phyloP scores from a whole-genome alignment of 148 eudicot species.

The Camellia sinensis region DNA sequence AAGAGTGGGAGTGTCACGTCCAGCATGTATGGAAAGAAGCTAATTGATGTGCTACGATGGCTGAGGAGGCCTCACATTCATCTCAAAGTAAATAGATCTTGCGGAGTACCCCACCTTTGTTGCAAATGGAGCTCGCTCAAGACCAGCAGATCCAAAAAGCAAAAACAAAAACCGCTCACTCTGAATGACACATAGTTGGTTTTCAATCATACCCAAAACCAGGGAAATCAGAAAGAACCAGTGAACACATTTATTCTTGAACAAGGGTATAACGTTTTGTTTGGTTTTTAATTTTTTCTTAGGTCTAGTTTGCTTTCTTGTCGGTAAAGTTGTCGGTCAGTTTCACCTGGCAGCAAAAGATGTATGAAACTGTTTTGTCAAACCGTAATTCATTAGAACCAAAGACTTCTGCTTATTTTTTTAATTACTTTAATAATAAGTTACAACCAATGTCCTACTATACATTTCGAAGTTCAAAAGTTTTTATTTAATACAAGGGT shows the following conservation, averaged over 20 bases:
- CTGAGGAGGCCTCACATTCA: too few species aligned
- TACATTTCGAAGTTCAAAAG: not conserved
- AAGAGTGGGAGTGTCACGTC: too few species aligned
- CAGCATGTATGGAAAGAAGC: too few species aligned
- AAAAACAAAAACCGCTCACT: not conserved
- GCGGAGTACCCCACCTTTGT: too few species aligned
- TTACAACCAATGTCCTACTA: not conserved
- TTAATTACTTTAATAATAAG: too few species aligned
- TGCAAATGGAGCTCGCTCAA: too few species aligned
- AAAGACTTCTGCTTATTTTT: not conserved
- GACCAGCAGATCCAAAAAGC: not conserved
- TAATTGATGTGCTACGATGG: too few species aligned
- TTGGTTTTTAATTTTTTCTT: not conserved
- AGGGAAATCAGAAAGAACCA: not conserved
- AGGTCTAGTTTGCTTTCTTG: slow-evolving; percentile 35
- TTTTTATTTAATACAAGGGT: not conserved
- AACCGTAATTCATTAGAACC: too few species aligned
- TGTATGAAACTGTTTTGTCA: not conserved
- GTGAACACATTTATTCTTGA: not conserved
- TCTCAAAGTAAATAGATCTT: too few species aligned
- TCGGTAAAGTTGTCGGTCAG: slow-evolving; percentile 83
- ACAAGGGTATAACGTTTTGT: not conserved
- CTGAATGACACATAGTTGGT: not conserved
- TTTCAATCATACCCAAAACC: not conserved
- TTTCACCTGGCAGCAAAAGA: slow-evolving; percentile 47